phyloP scores from a whole-genome alignment of 106 monocot genomes.

The Dendrobium huoshanense region DNA sequence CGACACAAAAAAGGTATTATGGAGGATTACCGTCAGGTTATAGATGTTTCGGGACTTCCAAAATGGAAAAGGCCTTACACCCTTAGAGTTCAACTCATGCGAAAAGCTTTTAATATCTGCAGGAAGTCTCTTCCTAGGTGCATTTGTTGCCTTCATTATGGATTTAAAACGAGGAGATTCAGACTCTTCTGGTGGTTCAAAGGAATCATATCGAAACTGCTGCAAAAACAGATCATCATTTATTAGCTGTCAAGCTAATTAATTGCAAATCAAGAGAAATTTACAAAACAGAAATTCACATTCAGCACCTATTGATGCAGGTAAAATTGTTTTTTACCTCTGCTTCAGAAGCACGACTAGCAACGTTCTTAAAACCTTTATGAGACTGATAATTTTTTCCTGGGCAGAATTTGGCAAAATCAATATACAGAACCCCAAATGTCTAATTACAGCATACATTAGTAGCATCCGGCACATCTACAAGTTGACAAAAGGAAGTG shows the following conservation, averaged over 20 bases:
- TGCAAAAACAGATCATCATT: conserved; percentile 9
- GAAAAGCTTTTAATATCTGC: conserved; percentile 89
- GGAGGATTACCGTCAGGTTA: conserved; percentile 64
- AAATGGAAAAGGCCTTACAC: conserved; percentile 91
- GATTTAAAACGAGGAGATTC: conserved; percentile 98
- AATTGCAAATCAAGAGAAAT: not conserved
- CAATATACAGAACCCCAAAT: not conserved
- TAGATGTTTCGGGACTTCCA: conserved; percentile 69
- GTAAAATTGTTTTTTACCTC: conserved; percentile 24
- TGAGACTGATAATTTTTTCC: not conserved
- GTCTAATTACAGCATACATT: too few relatives aligned
- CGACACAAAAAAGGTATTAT: not conserved
- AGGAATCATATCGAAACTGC: conserved; percentile 69
- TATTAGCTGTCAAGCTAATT: conserved; percentile 9
- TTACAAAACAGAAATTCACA: not conserved
- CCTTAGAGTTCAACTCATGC: conserved; percentile 92
- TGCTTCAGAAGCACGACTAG: conserved; percentile 35
- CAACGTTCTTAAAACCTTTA: conserved; percentile 11
- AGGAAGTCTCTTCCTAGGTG: conserved; percentile 81
- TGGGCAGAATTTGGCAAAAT: not conserved
- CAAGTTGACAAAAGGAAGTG: too few relatives aligned
- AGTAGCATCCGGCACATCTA: too few relatives aligned
- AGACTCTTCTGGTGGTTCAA: conserved; percentile 86
- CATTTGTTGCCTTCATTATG: conserved; percentile 94
- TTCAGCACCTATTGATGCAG: not conserved